Base-by-base conservation (phyloP, 2,329 filamentous ascomycete genomes). In the Parastagonospora avenae region DNA sequence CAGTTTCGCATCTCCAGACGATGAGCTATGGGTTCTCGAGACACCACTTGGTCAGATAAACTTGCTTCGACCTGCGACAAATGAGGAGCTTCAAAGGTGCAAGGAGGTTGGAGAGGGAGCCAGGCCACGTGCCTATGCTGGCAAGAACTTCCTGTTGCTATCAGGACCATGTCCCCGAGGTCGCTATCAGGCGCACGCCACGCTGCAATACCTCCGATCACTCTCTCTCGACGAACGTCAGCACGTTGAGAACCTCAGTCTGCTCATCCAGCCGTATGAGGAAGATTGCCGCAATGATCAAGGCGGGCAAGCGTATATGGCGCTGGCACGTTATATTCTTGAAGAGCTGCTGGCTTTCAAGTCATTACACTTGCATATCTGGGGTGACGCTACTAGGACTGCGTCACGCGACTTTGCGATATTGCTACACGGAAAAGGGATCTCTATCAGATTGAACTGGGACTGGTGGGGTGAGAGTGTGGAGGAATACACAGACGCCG, bases 141-240 rank as follows among this genome's bases (percentile, higher is more conserved):
- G 46, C 4, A 53, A 62, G 8, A 67, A 62, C 28, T 65, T 72
- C 15, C 50, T 67, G 8, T 59, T 71, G 24, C 41, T 70, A 1
- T 66, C 63, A 7, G 66, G 68, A 0, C 66, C 65, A 1, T 71
- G 66, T 46, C 66, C 68, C 1, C 55, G 70, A 14, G 70, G 70
- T 12, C 55, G 68, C n/a, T 72, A 71, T 33, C 68, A 71, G 38
- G 60, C 66, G 3, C 66, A 69, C 40, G 68, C 66, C n/a, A 67
- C 68, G 0, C 54, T 57, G 8, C 51, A 41, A 1, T 71, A 62
- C 53, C 55, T 72, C n/a, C 45, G 59, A 4, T 48, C 49, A 1
- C 45, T 68, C 9, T 50, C 38, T 28, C n/a, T 42, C 7, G 30
- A 42, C 8, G 64, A 60, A 24, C 55, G 63, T 10, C n/a, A 46